phyloP scores from a whole-genome alignment of 2,329 filamentous ascomycete genomes.

The Capronia epimyces region DNA sequence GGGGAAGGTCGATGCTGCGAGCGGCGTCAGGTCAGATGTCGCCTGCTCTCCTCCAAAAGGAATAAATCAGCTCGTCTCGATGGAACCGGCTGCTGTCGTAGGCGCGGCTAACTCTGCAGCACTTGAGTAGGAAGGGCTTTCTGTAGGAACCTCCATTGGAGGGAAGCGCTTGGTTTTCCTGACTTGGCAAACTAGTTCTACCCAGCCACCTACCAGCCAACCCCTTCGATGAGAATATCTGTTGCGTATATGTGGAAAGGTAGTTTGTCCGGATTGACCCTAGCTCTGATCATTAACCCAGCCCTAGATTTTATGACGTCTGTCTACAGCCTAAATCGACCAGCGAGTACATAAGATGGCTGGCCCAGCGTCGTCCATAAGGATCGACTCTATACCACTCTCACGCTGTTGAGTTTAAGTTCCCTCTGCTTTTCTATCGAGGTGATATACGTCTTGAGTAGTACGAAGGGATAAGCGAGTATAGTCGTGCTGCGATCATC shows the following conservation, averaged over 20 bases:
- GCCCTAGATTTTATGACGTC: slow-evolving; percentile 78
- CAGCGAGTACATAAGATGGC: slow-evolving; percentile 65
- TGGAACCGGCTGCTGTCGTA: slow-evolving; percentile 7
- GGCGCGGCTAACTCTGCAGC: slow-evolving; percentile 10
- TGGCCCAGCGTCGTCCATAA: slow-evolving; percentile 37
- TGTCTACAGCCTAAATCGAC: slow-evolving; percentile 66
- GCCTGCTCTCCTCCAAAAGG: slow-evolving; percentile 16
- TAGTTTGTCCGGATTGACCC: slow-evolving; percentile 47
- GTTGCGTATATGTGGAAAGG: slow-evolving; percentile 74
- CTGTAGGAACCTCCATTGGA: neutral
- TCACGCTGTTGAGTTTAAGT: slow-evolving; percentile 62
- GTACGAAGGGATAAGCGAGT: slow-evolving; percentile 80
- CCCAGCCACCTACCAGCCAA: too few species aligned
- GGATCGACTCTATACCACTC: slow-evolving; percentile 55
- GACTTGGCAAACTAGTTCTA: slow-evolving; percentile 80
- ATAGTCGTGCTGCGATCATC: slow-evolving; percentile 45
- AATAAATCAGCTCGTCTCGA: slow-evolving; percentile 17
- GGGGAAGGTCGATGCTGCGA: slow-evolving; percentile 58
- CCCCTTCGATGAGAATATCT: slow-evolving; percentile 85
- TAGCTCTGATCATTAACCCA: slow-evolving; percentile 65
- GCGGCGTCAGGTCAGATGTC: slow-evolving; percentile 31
- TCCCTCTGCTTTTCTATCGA: slow-evolving; percentile 67
- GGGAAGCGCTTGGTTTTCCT: slow-evolving; percentile 42
- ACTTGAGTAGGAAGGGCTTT: neutral
- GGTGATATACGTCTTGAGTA: slow-evolving; percentile 70